Conservation (phyloP, 805 yeast genomes). For the Ogataea naganishii region DNA sequence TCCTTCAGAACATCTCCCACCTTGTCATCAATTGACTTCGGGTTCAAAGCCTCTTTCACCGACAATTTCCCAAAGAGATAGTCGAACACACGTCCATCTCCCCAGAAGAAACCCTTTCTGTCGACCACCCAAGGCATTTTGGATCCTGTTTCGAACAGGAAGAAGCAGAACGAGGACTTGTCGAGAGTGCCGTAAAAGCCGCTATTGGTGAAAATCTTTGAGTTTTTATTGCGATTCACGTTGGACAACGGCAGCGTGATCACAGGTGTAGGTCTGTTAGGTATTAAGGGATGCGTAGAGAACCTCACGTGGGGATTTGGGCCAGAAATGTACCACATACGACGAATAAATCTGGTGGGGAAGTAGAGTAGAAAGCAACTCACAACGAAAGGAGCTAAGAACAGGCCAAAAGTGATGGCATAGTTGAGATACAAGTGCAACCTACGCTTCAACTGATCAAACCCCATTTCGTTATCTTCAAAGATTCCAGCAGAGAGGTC, state of each 20-base stretch:
- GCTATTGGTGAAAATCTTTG: conserved; percentile 78
- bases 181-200: conserved; percentile 84
- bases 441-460: conserved; percentile 15
- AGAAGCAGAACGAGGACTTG: conserved; percentile 63
- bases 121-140: conserved; percentile 70
- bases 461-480: conserved; percentile 21
- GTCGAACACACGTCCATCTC: conserved; percentile 82
- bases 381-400: conserved; percentile 32
- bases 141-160: conserved; percentile 49
- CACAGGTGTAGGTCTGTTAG: conserved; percentile 71
- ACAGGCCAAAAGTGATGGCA: conserved; percentile 27
- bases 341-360: conserved; percentile 64
- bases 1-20: conserved; percentile 38
- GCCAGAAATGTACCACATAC: conserved; percentile 72
- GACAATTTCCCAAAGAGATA: conserved; percentile 73
- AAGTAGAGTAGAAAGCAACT: conserved; percentile 35
- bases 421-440: conserved; percentile 17
- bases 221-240: conserved; percentile 45
- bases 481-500: conserved; percentile 18
- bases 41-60: conserved; percentile 62
- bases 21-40: conserved; percentile 29
- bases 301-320: conserved; percentile 39
- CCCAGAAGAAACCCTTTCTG: conserved; percentile 87
- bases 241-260: conserved; percentile 53
- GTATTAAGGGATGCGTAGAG: conserved; percentile 68